Percentiles rank a stretch among this genome's conserved stretches.
Evolutionary conservation across 768 basidiomycete genomes (phyloP).

Genomic region (Lentinula guzmanii): DNA sequence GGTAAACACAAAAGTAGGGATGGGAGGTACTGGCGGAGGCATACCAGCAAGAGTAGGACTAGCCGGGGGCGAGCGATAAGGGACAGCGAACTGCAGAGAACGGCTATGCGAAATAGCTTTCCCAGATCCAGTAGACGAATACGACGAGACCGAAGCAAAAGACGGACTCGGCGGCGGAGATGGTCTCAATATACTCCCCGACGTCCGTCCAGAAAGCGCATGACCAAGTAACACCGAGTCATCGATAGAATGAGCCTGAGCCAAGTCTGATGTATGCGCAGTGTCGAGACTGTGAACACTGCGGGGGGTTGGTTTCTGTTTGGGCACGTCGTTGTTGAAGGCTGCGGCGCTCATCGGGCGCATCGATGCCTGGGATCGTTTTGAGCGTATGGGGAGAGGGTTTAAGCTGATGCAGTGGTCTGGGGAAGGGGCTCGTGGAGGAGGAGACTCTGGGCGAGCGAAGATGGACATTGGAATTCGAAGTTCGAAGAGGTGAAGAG

Average conservation of each 20-base stretch:
- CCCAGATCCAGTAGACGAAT: neutral
- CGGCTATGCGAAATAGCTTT: conserved; percentile 16
- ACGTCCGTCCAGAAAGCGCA: neutral
- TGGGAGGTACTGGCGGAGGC: conserved; percentile 53
- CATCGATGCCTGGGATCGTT: neutral
- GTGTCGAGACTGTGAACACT: neutral
- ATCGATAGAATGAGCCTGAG: neutral
- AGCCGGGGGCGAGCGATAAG: conserved; percentile 48
- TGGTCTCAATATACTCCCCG: neutral
- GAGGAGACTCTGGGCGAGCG: conserved; percentile 1
- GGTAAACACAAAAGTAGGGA: conserved; percentile 39
- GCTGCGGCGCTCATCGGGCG: neutral
- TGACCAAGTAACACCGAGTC: neutral
- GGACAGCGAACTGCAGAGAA: conserved; percentile 28
- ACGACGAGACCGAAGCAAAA: neutral
- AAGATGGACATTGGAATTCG: neutral
- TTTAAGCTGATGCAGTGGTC: neutral
- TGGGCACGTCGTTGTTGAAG: neutral
- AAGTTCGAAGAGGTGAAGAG: neutral
- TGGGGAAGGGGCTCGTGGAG: conserved; percentile 1
- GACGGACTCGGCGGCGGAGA: neutral
- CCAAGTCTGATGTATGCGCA: neutral
- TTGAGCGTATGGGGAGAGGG: neutral
- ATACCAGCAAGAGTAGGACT: conserved; percentile 33
- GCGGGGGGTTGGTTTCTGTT: neutral